Evolutionary conservation across 371 early-diverging fungal genomes (phyloP).

Genomic region (Lichtheimia ramosa): DNA sequence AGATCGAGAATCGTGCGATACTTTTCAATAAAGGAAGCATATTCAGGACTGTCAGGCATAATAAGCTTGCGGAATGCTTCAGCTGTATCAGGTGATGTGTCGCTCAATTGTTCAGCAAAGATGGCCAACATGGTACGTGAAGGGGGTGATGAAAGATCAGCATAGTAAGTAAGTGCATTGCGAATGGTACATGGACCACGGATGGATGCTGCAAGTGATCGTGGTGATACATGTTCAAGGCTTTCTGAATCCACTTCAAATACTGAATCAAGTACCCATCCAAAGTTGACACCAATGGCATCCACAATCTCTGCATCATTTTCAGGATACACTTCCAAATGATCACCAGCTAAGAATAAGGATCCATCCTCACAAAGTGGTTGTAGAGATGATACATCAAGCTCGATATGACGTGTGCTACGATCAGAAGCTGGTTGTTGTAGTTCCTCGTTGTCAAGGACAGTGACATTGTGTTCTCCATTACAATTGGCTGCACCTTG

Average conservation of each 20-base stretch:
- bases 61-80: constrained; percentile 27
- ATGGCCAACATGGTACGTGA: constrained; percentile 41
- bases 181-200: constrained; percentile 49
- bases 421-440: constrained; percentile 35
- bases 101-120: constrained; percentile 40
- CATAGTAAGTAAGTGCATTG: constrained; percentile 48
- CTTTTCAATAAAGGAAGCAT: constrained; percentile 41
- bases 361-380: constrained; percentile 22
- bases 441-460: constrained; percentile 32
- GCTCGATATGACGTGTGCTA: constrained; percentile 51
- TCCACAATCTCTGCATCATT: constrained; percentile 41
- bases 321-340: constrained; percentile 55
- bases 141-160: constrained; percentile 49
- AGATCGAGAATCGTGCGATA: constrained; percentile 53
- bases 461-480: constrained; percentile 27
- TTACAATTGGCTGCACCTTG: constrained; percentile 26
- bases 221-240: constrained; percentile 33
- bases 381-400: constrained; percentile 33
- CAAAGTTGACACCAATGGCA: constrained; percentile 44
- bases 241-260: constrained; percentile 37
- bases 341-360: constrained; percentile 56
- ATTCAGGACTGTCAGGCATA: constrained; percentile 41
- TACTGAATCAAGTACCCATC: constrained; percentile 54
- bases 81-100: constrained; percentile 33
- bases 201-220: constrained; percentile 49